These are phyloP conservation scores for Tuctoria greenei DNA, from an alignment of 176 grass and related monocot genomes.

Conservation along the genomic window DNA sequence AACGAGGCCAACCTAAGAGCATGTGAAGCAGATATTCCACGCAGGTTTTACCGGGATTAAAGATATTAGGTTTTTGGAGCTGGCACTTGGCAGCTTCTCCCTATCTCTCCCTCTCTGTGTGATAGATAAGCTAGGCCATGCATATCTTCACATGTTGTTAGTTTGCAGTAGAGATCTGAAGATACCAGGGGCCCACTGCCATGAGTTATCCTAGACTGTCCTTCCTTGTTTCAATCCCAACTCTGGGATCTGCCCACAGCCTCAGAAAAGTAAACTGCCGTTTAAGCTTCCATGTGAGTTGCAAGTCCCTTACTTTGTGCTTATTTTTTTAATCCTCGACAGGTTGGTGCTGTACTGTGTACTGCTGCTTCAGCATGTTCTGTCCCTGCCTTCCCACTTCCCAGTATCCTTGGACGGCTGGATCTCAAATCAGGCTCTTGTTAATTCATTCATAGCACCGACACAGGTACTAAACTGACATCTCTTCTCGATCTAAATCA, in stretches of 20 bases:
- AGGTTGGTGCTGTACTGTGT: conserved; percentile 42
- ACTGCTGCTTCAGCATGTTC: conserved; percentile 37
- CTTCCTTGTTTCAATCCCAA: conserved; percentile 34
- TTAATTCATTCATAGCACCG: conserved; percentile 41
- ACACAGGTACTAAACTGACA: conserved; percentile 45
- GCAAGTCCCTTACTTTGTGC: conserved; percentile 10
- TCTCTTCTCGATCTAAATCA: conserved; percentile 28
- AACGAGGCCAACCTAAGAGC: conserved; percentile 44
- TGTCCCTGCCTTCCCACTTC: conserved; percentile 38
- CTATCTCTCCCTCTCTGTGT: conserved; percentile 7
- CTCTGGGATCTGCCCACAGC: conserved; percentile 35
- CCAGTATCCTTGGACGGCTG: conserved; percentile 52
- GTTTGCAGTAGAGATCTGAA: conserved; percentile 52
- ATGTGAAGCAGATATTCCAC: conserved; percentile 63
- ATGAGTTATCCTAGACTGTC: conserved; percentile 48
- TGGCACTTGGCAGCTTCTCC: conserved; percentile 21
- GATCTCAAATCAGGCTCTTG: conserved; percentile 36
- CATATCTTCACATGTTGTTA: conserved; percentile 57
- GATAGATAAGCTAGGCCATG: conserved; percentile 48
- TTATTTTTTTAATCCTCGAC: conserved; percentile 28
- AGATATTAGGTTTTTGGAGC: conserved; percentile 45
- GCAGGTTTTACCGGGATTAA: conserved; percentile 48
- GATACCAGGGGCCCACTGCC: conserved; percentile 46
- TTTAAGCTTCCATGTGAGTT: conserved; percentile 49
- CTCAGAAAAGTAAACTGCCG: conserved; percentile 39